Percentiles rank a stretch among this genome's conserved stretches.
These are phyloP conservation scores for Schoenoplectus triqueter DNA, from an alignment of 202 grass and related monocot genomes.

Conservation along the genomic window DNA sequence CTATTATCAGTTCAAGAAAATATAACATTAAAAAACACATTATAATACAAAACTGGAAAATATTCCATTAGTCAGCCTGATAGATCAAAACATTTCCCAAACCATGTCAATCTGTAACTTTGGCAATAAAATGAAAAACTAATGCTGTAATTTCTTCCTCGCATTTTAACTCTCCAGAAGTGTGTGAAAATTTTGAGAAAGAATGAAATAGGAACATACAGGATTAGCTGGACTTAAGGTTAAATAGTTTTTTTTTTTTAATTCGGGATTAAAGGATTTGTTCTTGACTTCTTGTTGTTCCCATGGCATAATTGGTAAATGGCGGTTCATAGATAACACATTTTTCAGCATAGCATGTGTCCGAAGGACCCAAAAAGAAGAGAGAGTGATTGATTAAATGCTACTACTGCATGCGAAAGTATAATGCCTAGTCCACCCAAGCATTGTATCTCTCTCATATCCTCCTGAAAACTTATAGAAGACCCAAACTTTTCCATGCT, in stretches of 20 bases:
- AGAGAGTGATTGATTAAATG: neutral
- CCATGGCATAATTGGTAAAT: neutral
- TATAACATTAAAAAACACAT: neutral
- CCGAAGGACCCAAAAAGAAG: neutral
- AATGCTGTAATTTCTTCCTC: neutral
- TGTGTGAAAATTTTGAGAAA: neutral
- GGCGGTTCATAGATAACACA: neutral
- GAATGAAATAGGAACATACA: neutral
- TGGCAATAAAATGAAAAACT: neutral
- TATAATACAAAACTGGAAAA: neutral
- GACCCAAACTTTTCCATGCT: neutral
- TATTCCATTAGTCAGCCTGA: neutral
- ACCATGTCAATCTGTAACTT: neutral
- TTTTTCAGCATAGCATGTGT: neutral
- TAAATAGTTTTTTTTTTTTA: neutral
- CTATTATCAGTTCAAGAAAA: conserved; percentile 12
- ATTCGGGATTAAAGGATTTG: neutral
- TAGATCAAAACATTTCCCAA: neutral
- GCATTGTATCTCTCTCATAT: neutral
- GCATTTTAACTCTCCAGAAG: neutral
- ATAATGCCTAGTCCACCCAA: neutral
- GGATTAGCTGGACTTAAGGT: neutral
- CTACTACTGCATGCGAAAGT: neutral
- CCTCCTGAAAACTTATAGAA: neutral
- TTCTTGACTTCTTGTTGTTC: neutral